These are phyloP conservation scores for Aspergillus cejpii DNA, from an alignment of 2,329 filamentous ascomycete species.

Conservation along the genomic window DNA sequence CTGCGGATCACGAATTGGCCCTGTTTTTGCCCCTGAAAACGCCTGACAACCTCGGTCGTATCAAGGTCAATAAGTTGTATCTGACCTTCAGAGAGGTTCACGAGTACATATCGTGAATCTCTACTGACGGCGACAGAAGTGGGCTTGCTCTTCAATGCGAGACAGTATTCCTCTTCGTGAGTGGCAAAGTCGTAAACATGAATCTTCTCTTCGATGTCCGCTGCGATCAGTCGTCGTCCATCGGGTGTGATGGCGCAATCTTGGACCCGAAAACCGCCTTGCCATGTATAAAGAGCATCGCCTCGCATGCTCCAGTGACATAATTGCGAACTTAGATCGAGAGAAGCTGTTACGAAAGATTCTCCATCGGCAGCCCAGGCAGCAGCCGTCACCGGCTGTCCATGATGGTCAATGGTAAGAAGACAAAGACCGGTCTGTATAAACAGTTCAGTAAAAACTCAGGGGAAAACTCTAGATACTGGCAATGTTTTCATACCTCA, in stretches of 20 bases:
- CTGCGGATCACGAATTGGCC: slow-evolving; percentile 73
- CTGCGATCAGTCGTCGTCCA: slow-evolving; percentile 70
- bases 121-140: slow-evolving; percentile 75
- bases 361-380: slow-evolving; percentile 78
- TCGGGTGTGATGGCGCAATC: slow-evolving; percentile 79
- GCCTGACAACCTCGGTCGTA: slow-evolving; percentile 63
- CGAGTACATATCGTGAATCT: slow-evolving; percentile 72
- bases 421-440: slow-evolving; percentile 57
- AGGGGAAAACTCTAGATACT: not conserved
- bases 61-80: slow-evolving; percentile 73
- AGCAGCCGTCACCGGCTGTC: slow-evolving; percentile 80
- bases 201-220: slow-evolving; percentile 63
- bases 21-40: slow-evolving; percentile 68
- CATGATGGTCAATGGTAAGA: slow-evolving; percentile 61
- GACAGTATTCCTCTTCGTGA: slow-evolving; percentile 66
- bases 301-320: slow-evolving; percentile 64
- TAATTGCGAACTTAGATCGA: slow-evolving; percentile 61
- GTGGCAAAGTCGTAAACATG: slow-evolving; percentile 77
- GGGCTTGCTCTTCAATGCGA: slow-evolving; percentile 61
- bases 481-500: slow-evolving; percentile 46
- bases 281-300: slow-evolving; percentile 59
- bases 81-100: slow-evolving; percentile 72
- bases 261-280: slow-evolving; percentile 66
- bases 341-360: slow-evolving; percentile 70
- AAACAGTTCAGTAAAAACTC: slow-evolving; percentile 8